Percentiles rank a stretch among this genome's conserved stretches.
Evolutionary conservation across 2,329 filamentous ascomycete genomes (phyloP).

Genomic region (Endoconidiophora polonica): DNA sequence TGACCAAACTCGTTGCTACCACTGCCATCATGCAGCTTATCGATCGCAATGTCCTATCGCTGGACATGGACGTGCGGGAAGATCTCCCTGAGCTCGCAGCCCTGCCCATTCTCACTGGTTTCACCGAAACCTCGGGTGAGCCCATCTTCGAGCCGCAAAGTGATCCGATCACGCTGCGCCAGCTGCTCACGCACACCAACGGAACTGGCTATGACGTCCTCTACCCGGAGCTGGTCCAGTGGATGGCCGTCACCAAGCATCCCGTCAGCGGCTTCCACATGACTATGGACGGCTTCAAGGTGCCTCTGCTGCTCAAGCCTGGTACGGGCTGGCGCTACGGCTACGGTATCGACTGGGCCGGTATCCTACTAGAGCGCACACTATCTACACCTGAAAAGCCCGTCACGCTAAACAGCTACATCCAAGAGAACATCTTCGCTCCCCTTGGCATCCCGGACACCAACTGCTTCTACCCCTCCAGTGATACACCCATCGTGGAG

Average conservation of each 20-base stretch:
- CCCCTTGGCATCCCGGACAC: constrained; percentile 20
- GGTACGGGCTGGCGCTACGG: constrained; percentile 35
- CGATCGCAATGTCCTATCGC: constrained; percentile 19
- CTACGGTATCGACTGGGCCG: constrained; percentile 30
- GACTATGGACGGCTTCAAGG: constrained; percentile 23
- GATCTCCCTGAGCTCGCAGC: constrained; percentile 21
- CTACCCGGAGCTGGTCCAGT: constrained; percentile 24
- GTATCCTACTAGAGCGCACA: constrained; percentile 24
- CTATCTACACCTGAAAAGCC: constrained; percentile 11
- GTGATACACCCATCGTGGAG: constrained; percentile 12
- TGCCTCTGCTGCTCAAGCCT: constrained; percentile 28
- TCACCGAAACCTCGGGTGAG: background rate
- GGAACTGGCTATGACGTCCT: constrained; percentile 29
- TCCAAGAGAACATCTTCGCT: constrained; percentile 22
- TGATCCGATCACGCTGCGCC: constrained; percentile 24
- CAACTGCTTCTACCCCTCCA: constrained; percentile 21
- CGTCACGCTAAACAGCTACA: constrained; percentile 24
- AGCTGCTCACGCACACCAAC: constrained; percentile 32
- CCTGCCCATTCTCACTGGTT: constrained; percentile 15
- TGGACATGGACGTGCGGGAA: constrained; percentile 23
- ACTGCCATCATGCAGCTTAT: constrained; percentile 25
- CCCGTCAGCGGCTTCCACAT: constrained; percentile 19
- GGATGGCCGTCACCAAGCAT: constrained; percentile 23
- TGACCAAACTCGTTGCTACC: constrained; percentile 27
- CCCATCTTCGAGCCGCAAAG: constrained; percentile 12